phyloP scores from a whole-genome alignment of 2,329 filamentous ascomycete genomes.

The Massarina eburnea region DNA sequence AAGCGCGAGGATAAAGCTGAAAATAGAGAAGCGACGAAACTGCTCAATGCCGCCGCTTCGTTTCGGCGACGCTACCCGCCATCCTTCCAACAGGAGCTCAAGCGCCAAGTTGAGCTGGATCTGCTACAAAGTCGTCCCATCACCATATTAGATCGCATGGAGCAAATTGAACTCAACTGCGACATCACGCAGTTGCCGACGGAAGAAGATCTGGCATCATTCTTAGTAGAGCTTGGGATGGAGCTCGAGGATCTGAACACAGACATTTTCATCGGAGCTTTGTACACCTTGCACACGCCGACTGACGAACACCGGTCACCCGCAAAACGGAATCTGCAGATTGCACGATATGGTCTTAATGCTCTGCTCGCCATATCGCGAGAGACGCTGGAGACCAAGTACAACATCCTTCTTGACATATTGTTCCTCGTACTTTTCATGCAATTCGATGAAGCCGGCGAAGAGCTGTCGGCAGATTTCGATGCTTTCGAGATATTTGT shows the following conservation, averaged over 20 bases:
- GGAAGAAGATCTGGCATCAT: constrained; percentile 64
- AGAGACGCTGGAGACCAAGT: constrained; percentile 73
- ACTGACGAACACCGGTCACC: constrained; percentile 44
- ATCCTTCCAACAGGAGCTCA: constrained; percentile 67
- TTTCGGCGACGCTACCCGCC: constrained; percentile 73
- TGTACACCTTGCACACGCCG: constrained; percentile 53
- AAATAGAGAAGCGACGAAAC: constrained; percentile 57
- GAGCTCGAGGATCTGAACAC: constrained; percentile 49
- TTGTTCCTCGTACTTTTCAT: constrained; percentile 83
- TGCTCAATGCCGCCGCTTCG: constrained; percentile 69
- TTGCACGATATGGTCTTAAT: constrained; percentile 76
- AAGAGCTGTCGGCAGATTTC: constrained; percentile 66
- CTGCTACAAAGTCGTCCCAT: constrained; percentile 70
- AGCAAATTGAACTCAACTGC: constrained; percentile 75
- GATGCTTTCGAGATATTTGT: constrained; percentile 61
- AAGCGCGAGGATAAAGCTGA: constrained; percentile 11
- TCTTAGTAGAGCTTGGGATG: constrained; percentile 62
- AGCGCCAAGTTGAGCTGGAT: constrained; percentile 69
- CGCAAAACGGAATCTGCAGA: constrained; percentile 34
- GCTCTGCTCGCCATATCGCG: constrained; percentile 75
- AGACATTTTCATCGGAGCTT: constrained; percentile 54
- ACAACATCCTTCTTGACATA: constrained; percentile 77
- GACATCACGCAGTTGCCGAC: constrained; percentile 77
- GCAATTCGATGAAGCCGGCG: constrained; percentile 63
- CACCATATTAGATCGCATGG: constrained; percentile 66